Evolutionary conservation across 2,329 filamentous ascomycete species (phyloP).

Genomic region (Aspergillus puulaauensis): DNA sequence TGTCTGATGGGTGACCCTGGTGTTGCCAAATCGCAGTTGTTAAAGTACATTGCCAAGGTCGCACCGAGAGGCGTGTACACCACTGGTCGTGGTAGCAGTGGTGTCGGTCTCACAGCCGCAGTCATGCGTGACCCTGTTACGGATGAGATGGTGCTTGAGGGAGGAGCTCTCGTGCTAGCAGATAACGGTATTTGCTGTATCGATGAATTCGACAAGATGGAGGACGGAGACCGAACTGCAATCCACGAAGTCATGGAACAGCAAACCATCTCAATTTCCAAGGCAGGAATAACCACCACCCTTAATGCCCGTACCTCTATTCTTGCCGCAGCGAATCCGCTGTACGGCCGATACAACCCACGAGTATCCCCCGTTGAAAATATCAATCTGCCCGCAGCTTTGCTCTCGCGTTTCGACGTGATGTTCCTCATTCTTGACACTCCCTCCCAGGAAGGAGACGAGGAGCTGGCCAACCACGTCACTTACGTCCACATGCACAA

Average conservation of each 20-base stretch:
- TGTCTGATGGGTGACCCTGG: slow-evolving; percentile 99
- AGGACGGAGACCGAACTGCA: slow-evolving; percentile 72
- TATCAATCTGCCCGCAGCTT: slow-evolving; percentile 96
- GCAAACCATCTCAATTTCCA: slow-evolving; percentile 80
- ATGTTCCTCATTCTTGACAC: slow-evolving; percentile 97
- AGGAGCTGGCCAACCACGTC: slow-evolving; percentile 92
- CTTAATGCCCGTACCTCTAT: slow-evolving; percentile 96
- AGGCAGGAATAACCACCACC: slow-evolving; percentile 93
- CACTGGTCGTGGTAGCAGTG: slow-evolving; percentile 76
- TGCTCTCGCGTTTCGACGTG: slow-evolving; percentile 95
- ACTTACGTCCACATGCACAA: slow-evolving; percentile 97
- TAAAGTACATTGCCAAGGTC: slow-evolving; percentile 98
- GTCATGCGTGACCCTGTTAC: slow-evolving; percentile 80
- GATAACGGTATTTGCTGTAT: slow-evolving; percentile 84
- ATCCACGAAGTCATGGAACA: slow-evolving; percentile 89
- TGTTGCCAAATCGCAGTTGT: slow-evolving; percentile 97
- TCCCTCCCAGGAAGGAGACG: slow-evolving; percentile 82
- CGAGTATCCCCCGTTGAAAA: slow-evolving; percentile 97
- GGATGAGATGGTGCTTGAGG: slow-evolving; percentile 76
- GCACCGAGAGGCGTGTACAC: slow-evolving; percentile 88
- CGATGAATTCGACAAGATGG: slow-evolving; percentile 86
- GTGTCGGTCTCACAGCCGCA: slow-evolving; percentile 77
- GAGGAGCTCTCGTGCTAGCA: slow-evolving; percentile 74
- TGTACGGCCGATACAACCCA: slow-evolving; percentile 98
- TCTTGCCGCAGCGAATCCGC: slow-evolving; percentile 90